Base-by-base conservation (phyloP, 768 basidiomycete genomes). In the Cystoderma amianthinum region DNA sequence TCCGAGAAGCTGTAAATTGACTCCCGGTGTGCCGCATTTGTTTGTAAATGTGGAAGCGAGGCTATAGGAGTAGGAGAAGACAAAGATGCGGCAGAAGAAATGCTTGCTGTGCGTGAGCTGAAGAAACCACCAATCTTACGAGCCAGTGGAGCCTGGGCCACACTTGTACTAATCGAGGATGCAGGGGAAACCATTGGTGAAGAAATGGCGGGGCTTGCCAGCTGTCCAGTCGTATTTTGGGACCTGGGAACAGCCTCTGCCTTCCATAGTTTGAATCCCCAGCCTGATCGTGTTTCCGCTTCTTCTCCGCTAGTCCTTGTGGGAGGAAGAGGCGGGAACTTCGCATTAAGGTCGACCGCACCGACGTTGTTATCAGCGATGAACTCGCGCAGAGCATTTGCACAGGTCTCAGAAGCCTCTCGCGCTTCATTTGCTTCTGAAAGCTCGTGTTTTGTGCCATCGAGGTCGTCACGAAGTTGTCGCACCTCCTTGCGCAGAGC, bases 371-470 rank as follows among this genome's bases (percentile, higher is more conserved):
- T 79, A 48, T 87, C 80, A 16, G 76, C 77, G 48, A 90, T 89
- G 55, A 85, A 97, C 43, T 80, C 83, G 25, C 92, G 73, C 32
- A 98, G 66, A 0, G 85, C 88, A 41, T 76, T 80, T 48, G 87
- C 79, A 56, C 90, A 93, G 1, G 75, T 75, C 49, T 97, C 92
- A 24, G 85, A 88, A 3, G 94, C 94, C 54, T 90, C 82, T 36
- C 80, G 71, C 2, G 88, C 90, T 60, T 97, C 94, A 46, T 76
- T 82, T 1, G 81, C 71, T 54, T 95, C 92, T 28, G 55, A 66
- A 35, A 95, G 63, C 44, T 90, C 85, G 45, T 76, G 72, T 50
- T 76, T 76, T 13, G 74, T 68, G 21, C 72, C 75, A 23, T 82
- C 79, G 13, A 93, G 59, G 41, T 85, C 77, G 17, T 68, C 58